Evolutionary conservation across 2,329 filamentous ascomycete genomes (phyloP).

Genomic region (Zarea fungicola): DNA sequence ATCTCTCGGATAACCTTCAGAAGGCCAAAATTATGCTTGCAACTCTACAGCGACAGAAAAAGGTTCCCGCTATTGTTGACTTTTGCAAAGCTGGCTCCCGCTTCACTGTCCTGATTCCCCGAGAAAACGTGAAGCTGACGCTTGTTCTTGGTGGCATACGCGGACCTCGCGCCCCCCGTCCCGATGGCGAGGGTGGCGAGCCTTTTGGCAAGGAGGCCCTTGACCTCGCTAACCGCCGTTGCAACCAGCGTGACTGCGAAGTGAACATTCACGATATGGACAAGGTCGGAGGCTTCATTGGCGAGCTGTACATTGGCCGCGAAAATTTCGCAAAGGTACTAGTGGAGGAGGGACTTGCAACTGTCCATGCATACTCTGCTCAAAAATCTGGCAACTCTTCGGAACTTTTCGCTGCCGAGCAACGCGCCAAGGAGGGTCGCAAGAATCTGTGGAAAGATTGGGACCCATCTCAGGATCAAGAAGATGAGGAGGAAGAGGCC

Average conservation of each 20-base stretch:
- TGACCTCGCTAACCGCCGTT: constrained; percentile 81
- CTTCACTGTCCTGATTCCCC: constrained; percentile 86
- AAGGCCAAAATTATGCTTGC: constrained; percentile 94
- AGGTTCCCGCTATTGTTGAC: constrained; percentile 87
- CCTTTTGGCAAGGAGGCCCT: constrained; percentile 93
- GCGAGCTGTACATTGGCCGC: constrained; percentile 85
- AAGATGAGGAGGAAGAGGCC: constrained; percentile 48
- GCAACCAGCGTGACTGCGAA: constrained; percentile 91
- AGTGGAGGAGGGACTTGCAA: constrained; percentile 88
- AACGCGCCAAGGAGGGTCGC: constrained; percentile 79
- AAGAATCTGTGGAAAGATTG: constrained; percentile 93
- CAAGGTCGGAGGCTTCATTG: constrained; percentile 96
- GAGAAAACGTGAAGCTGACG: constrained; percentile 90
- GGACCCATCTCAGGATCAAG: constrained; percentile 81
- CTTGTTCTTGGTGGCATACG: constrained; percentile 92
- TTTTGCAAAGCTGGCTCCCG: constrained; percentile 96
- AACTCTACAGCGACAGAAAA: constrained; percentile 83
- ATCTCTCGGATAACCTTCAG: constrained; percentile 87
- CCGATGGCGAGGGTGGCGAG: constrained; percentile 72
- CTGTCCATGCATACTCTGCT: constrained; percentile 89
- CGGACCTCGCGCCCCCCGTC: constrained; percentile 77
- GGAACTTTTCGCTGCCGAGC: constrained; percentile 83
- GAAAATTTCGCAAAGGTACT: constrained; percentile 93
- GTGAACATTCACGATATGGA: constrained; percentile 93
- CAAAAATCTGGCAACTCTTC: constrained; percentile 88